Evolutionary conservation across 176 grass and related monocot genomes (phyloP).

Genomic region (Pontederia crassipes): DNA sequence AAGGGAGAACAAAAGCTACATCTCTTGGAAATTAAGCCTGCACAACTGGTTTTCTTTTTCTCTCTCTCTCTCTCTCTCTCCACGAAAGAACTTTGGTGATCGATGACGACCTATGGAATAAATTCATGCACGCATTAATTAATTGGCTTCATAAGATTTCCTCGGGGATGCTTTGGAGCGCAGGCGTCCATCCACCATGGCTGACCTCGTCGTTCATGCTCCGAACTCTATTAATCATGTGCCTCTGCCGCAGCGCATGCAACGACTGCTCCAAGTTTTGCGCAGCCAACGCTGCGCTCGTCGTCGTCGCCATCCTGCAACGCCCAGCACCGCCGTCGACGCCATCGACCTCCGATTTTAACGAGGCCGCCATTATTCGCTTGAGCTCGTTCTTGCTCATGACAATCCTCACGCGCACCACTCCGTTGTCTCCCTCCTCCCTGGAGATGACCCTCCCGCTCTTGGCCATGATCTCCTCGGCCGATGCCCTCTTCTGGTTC

Average conservation of each 20-base stretch:
- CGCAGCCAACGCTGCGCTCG: not conserved
- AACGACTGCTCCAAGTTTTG: not conserved
- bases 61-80: too few relatives aligned
- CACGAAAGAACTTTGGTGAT: too few relatives aligned
- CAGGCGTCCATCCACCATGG: slow-evolving; percentile 1
- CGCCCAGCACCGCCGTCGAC: too few relatives aligned
- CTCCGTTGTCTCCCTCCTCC: not conserved
- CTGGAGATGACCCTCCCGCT: not conserved
- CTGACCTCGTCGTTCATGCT: not conserved
- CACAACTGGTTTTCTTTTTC: too few relatives aligned
- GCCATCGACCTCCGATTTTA: not conserved
- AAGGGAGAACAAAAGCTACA: too few relatives aligned
- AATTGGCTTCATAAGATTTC: not conserved
- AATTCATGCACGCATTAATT: too few relatives aligned
- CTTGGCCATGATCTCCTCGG: too few relatives aligned
- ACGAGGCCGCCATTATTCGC: not conserved
- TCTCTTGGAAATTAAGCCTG: too few relatives aligned
- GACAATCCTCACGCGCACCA: slow-evolving; percentile 1
- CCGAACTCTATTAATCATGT: not conserved
- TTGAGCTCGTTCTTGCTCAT: slow-evolving; percentile 9
- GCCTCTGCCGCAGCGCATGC: not conserved
- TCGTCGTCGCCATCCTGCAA: not conserved
- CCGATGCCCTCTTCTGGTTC: too few relatives aligned
- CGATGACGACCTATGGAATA: too few relatives aligned
- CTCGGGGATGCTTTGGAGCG: slow-evolving; percentile 8